Evolutionary conservation across 1,284 basidiomycete genomes (phyloP), one percentile per base, ranked within the genome.

Genomic region (Ganoderma lucidum): DNA sequence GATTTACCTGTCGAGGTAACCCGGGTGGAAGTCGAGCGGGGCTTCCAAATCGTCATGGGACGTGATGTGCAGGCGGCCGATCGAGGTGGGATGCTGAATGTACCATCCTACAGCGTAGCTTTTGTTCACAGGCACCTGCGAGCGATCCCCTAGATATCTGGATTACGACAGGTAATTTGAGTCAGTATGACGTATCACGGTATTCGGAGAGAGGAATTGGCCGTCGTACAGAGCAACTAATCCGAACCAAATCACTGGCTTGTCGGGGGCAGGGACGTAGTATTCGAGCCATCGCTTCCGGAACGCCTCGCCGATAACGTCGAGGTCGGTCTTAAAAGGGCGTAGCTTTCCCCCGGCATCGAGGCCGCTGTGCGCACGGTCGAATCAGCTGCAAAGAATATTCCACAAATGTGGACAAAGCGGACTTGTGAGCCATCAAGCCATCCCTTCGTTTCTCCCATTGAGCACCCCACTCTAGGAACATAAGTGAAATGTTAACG

Each of bases 291-390:
- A 88, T 2, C 80, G 71, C 19, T 78, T 62, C 44, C 79, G 72
- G 74, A 88, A 88, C 3, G 78, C 81, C 2, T 84, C 79, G 0
- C 86, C 86, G 19, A 88, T 75, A 28, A 77, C 76, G 53, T 81
- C 76, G 32, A 88, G 77, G 32, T 89, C 87, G 19, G 80, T 76
- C 8, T 74, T 67, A 6, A 74, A 80, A 2, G 87, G 87, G 10
- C 88, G 83, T 17, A 86, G 72, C 74, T 88, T 88, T 70, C 85
- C 79, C 1, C 84, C 86, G 5, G 81, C 80, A 63, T 88, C 86
- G 48, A 82, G 69, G 6, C 77, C 79, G 65, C 86, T 88, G 62
- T 6, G 15, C 8, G 17, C 45, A 8, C n/a, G 4, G 28, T 28
- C 37, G 19, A 59, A 51, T 68, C 37, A 53, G 14, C 23, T 48